A percentile compares a stretch with the other conserved stretches of the same genome.
Evolutionary conservation across 2,329 filamentous ascomycete genomes (phyloP).

Genomic region (Botrytis fragariae): DNA sequence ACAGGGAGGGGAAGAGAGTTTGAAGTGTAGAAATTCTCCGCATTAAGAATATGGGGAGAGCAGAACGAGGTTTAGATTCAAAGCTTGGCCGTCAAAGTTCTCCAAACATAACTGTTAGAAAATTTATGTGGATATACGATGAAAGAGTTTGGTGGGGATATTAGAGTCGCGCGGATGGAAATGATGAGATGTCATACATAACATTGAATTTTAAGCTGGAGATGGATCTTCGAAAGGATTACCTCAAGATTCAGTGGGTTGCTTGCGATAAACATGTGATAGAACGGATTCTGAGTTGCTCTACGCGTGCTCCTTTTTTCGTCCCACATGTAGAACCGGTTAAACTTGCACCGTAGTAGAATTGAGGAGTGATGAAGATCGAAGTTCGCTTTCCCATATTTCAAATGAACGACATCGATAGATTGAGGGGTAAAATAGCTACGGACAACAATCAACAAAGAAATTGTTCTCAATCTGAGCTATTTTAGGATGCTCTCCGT

Average conservation of each 20-base stretch:
- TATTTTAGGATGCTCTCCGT: too few relatives aligned
- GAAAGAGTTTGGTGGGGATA: not conserved
- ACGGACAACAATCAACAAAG: too few relatives aligned
- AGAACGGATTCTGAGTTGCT: not conserved
- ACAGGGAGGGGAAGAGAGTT: too few relatives aligned
- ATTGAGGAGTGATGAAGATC: not conserved
- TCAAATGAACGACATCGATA: too few relatives aligned
- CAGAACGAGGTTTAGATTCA: too few relatives aligned
- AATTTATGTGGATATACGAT: not conserved
- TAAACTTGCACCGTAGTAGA: accelerated
- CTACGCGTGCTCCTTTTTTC: too few relatives aligned
- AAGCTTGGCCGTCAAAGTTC: too few relatives aligned
- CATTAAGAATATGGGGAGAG: too few relatives aligned
- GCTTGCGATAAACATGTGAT: not conserved
- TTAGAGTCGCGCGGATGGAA: not conserved
- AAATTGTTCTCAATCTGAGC: too few relatives aligned
- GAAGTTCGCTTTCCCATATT: not conserved
- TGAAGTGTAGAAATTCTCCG: too few relatives aligned
- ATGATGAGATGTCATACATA: not conserved
- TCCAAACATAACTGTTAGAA: too few relatives aligned
- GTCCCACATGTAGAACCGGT: not conserved
- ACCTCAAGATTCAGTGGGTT: accelerated
- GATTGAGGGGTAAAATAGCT: too few relatives aligned
- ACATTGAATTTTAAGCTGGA: not conserved
- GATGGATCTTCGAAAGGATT: not conserved